phyloP scores from a whole-genome alignment of 257 asterid genomes.

The Coffea canephora region DNA sequence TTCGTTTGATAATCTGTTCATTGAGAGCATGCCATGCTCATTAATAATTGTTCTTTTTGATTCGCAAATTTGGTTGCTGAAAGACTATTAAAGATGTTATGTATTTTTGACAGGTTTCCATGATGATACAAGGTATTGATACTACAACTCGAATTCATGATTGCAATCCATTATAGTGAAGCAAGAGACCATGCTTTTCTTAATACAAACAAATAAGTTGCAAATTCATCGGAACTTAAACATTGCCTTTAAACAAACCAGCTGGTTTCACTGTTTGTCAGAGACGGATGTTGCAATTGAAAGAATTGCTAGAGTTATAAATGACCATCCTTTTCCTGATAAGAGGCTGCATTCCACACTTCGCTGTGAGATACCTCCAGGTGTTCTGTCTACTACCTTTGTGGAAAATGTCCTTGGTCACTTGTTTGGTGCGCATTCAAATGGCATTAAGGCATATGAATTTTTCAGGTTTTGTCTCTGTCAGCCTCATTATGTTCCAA shows the following conservation, averaged over 20 bases:
- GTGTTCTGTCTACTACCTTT: constrained; percentile 46
- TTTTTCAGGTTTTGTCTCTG: constrained; percentile 63
- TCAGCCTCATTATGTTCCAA: constrained; percentile 49
- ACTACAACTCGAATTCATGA: not conserved
- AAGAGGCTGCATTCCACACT: constrained; percentile 54
- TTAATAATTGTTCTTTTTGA: not conserved
- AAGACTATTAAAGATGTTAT: not conserved
- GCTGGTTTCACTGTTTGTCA: constrained; percentile 34
- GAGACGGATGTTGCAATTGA: constrained; percentile 31
- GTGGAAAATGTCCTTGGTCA: constrained; percentile 74
- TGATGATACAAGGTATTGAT: not conserved
- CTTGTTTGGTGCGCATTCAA: constrained; percentile 76
- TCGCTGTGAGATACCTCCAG: constrained; percentile 34
- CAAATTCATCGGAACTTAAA: constrained; percentile 26
- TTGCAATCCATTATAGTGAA: not conserved
- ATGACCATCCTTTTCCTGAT: constrained; percentile 66
- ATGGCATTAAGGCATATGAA: constrained; percentile 86
- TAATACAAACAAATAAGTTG: constrained; percentile 15
- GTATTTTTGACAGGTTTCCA: not conserved
- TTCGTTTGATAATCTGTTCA: not conserved
- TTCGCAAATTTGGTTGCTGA: not conserved
- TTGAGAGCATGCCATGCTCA: not conserved
- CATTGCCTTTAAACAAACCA: constrained; percentile 17
- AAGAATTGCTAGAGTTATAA: constrained; percentile 50
- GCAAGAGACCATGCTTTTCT: constrained; percentile 32